Evolutionary conservation across 2,329 filamentous ascomycete species (phyloP).

Genomic region (Chrysoporthe puriensis): DNA sequence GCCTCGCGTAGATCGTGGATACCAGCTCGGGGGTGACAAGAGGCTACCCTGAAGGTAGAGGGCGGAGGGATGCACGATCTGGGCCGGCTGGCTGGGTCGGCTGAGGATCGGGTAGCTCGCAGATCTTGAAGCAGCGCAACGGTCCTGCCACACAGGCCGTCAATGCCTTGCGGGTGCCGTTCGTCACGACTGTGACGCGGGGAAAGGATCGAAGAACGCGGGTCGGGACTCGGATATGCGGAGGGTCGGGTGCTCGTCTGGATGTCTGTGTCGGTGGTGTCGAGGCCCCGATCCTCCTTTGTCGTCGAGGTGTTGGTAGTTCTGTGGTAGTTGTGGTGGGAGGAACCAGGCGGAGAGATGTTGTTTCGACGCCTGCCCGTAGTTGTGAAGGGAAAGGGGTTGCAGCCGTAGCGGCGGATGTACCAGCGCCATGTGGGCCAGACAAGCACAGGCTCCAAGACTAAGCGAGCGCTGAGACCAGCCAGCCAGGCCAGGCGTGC

Average conservation of each 20-base stretch:
- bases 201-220: neutral
- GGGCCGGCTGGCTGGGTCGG: neutral
- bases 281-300: neutral
- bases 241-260: neutral
- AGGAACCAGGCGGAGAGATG: neutral
- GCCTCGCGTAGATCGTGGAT: constrained; percentile 2
- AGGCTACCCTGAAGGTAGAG: neutral
- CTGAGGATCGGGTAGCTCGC: constrained; percentile 18
- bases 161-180: constrained; percentile 20
- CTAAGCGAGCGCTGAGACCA: constrained; percentile 3
- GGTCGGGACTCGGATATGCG: neutral
- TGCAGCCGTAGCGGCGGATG: constrained; percentile 15
- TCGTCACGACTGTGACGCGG: constrained; percentile 1
- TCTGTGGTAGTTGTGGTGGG: neutral
- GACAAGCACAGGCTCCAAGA: neutral
- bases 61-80: constrained; percentile 1
- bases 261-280: neutral
- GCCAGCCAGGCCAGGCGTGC: neutral
- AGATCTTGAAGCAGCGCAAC: constrained; percentile 20
- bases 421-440: constrained; percentile 10
- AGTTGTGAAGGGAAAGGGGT: constrained; percentile 13
- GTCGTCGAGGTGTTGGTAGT: neutral
- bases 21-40: constrained; percentile 8
- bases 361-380: neutral
- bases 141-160: constrained; percentile 19